phyloP scores from a whole-genome alignment of 768 basidiomycete genomes.

The Pulveroboletus sp. region DNA sequence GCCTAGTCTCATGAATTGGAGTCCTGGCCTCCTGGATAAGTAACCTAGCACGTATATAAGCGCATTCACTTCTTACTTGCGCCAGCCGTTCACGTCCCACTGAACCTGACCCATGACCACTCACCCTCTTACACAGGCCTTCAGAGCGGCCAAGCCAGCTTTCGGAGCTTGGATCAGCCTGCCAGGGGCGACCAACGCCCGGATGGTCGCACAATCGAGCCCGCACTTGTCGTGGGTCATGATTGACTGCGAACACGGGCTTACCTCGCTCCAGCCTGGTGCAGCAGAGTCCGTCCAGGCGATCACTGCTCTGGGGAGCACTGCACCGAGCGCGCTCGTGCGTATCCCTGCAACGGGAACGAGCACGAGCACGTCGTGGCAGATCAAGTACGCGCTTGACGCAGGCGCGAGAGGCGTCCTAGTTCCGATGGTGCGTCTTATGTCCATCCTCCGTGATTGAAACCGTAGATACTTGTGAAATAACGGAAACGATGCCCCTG shows the following conservation, averaged over 20 bases:
- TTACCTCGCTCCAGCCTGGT: conserved; percentile 51
- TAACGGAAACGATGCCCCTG: too few relatives aligned
- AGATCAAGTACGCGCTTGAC: conserved; percentile 69
- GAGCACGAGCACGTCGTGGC: conserved; percentile 56
- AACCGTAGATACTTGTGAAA: not conserved
- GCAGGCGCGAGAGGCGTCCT: conserved; percentile 62
- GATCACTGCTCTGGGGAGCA: conserved; percentile 42
- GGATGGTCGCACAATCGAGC: conserved; percentile 54
- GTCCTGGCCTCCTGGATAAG: too few relatives aligned
- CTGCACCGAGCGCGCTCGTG: conserved; percentile 52
- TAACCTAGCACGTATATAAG: too few relatives aligned
- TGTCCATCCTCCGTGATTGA: too few relatives aligned
- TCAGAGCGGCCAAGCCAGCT: conserved; percentile 55
- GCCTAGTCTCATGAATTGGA: conserved; percentile 11
- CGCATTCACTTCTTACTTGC: not conserved
- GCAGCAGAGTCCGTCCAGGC: conserved; percentile 54
- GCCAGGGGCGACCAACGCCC: conserved; percentile 55
- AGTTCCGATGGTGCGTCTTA: conserved; percentile 56
- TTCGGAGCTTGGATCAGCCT: conserved; percentile 67
- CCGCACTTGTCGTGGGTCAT: conserved; percentile 58
- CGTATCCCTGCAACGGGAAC: conserved; percentile 62
- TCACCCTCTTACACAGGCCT: conserved; percentile 49
- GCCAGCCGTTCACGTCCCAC: not conserved
- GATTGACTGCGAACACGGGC: conserved; percentile 68
- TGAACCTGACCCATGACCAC: conserved; percentile 38